Percentiles rank a stretch among this genome's conserved stretches.
Evolutionary conservation across 441 rosid genomes (phyloP).

Genomic region (Heliophila coronopifolia): DNA sequence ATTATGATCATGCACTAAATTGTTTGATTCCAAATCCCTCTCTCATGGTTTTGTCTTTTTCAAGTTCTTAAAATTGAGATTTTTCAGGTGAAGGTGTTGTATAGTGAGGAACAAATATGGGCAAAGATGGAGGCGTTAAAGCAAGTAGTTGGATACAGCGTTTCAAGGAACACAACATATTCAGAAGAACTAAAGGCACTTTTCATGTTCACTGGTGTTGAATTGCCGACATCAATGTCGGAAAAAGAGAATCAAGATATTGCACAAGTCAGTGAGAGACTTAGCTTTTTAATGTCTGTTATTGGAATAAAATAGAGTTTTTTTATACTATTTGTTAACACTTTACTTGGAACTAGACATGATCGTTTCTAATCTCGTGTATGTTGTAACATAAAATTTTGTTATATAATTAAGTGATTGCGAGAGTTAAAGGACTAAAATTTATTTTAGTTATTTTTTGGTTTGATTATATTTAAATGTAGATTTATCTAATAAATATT

Average conservation of each 20-base stretch:
- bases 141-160: constrained; percentile 45
- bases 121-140: constrained; percentile 48
- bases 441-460: no score
- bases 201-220: constrained; percentile 60
- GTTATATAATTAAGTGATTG: no score
- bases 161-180: constrained; percentile 31
- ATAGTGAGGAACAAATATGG: constrained; percentile 51
- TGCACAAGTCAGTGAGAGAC: constrained; percentile 43
- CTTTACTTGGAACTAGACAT: no score
- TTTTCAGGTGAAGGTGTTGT: neutral
- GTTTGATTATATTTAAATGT: no score
- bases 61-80: neutral
- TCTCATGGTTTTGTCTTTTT: neutral
- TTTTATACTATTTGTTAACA: no score
- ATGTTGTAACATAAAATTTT: no score
- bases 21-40: neutral
- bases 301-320: constrained; percentile 54
- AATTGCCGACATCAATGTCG: constrained; percentile 28
- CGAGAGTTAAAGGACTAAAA: no score
- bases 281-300: constrained; percentile 58
- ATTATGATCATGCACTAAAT: neutral
- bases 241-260: constrained; percentile 39
- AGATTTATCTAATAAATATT: no score
- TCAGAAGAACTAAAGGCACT: constrained; percentile 61
- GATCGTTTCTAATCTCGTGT: no score